Conservation (phyloP, 495 filamentous ascomycete species). For the Haplographium delicatum region DNA sequence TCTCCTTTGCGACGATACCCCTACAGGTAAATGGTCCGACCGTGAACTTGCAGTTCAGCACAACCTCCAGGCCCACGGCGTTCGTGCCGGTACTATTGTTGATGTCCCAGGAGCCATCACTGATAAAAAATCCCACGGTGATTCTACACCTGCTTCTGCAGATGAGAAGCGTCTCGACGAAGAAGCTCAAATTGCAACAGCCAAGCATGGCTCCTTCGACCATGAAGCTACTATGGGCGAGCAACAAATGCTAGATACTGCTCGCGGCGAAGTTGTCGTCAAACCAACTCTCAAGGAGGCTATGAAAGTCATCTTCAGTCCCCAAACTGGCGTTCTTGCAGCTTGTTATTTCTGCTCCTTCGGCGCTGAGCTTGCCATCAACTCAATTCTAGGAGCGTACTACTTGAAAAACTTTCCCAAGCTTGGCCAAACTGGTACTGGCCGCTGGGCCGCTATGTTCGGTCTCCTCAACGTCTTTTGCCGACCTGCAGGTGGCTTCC, state of each 20-base stretch:
- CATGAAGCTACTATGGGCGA: slow-evolving; percentile 48
- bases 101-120: slow-evolving; percentile 33
- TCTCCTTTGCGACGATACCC: slow-evolving; percentile 75
- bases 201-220: slow-evolving; percentile 33
- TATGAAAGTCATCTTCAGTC: slow-evolving; percentile 52
- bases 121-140: slow-evolving; percentile 35
- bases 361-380: slow-evolving; percentile 80
- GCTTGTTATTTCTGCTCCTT: slow-evolving; percentile 82
- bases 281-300: slow-evolving; percentile 60
- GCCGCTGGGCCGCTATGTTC: slow-evolving; percentile 85
- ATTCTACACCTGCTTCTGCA: slow-evolving; percentile 30
- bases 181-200: slow-evolving; percentile 27
- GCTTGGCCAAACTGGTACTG: slow-evolving; percentile 66
- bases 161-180: slow-evolving; percentile 32
- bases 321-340: slow-evolving; percentile 62
- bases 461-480: slow-evolving; percentile 78
- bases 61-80: slow-evolving; percentile 30
- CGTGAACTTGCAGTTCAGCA: slow-evolving; percentile 49
- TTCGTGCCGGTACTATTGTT: slow-evolving; percentile 30
- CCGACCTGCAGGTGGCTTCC: slow-evolving; percentile 67
- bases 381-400: slow-evolving; percentile 74
- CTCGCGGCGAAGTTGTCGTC: slow-evolving; percentile 58
- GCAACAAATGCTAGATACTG: slow-evolving; percentile 51
- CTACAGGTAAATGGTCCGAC: slow-evolving; percentile 77
- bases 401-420: slow-evolving; percentile 71